Conservation (phyloP, 768 basidiomycete species). For the Neoboletus subvelutipes region DNA sequence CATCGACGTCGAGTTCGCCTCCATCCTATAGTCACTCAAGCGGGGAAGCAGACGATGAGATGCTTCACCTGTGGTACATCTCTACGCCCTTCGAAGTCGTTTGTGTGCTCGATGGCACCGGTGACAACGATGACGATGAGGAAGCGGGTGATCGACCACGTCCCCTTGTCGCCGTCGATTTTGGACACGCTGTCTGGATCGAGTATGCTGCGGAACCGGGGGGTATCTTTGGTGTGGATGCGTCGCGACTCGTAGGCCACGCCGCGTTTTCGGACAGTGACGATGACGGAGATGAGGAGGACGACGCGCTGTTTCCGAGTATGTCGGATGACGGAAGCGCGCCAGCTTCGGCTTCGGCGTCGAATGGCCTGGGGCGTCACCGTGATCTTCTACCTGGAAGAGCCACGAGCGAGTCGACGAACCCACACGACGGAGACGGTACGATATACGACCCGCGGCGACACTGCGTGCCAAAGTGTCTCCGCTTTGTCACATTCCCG, state of each 20-base stretch:
- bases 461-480: conserved; percentile 43
- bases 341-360: background rate
- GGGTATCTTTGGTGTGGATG: conserved; percentile 29
- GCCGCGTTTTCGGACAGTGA: conserved; percentile 27
- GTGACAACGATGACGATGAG: conserved; percentile 34
- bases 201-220: conserved; percentile 47
- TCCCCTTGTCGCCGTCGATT: conserved; percentile 79
- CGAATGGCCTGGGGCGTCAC: conserved; percentile 2
- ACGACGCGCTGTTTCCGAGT: conserved; percentile 11
- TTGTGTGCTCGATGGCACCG: conserved; percentile 51
- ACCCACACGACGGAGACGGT: conserved; percentile 17
- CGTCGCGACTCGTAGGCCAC: conserved; percentile 30
- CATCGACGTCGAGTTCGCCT: conserved; percentile 10
- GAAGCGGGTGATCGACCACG: conserved; percentile 49
- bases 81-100: conserved; percentile 71
- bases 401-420: conserved; percentile 7
- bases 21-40: background rate
- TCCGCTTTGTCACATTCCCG: conserved; percentile 73
- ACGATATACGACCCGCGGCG: conserved; percentile 27
- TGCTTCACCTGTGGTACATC: conserved; percentile 72
- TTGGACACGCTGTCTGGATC: conserved; percentile 86
- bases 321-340: conserved; percentile 9
- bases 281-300: conserved; percentile 27
- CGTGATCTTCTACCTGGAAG: background rate
- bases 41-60: conserved; percentile 44